phyloP scores from a whole-genome alignment of 192 early-diverging fungal species.

The Coemansia aciculifera region DNA sequence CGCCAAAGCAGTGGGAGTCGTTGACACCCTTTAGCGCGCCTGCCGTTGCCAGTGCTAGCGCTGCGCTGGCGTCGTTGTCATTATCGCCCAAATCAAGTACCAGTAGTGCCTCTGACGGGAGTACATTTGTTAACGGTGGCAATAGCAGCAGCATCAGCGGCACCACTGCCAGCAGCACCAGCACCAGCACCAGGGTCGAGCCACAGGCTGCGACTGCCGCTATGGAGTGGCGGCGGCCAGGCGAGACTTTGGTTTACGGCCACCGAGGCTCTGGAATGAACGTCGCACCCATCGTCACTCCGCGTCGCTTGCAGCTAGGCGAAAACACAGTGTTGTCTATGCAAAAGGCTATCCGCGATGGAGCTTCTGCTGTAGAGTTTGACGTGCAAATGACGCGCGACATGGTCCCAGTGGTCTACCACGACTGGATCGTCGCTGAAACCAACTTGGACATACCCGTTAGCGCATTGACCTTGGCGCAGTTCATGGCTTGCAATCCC shows the following conservation, averaged over 20 bases:
- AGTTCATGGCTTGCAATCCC: constrained; percentile 64
- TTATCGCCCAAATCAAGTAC: background rate
- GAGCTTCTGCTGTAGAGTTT: constrained; percentile 90
- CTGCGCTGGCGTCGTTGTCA: background rate
- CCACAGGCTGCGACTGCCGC: background rate
- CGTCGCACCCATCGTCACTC: constrained; percentile 41
- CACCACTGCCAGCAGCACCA: constrained; percentile 1
- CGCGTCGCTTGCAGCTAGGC: constrained; percentile 72
- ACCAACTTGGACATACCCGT: constrained; percentile 71
- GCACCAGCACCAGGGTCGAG: background rate
- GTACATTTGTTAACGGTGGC: constrained; percentile 1
- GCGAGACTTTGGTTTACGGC: constrained; percentile 66
- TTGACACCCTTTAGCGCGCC: background rate
- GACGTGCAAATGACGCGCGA: constrained; percentile 95
- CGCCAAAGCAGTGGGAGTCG: constrained; percentile 5
- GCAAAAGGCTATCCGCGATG: constrained; percentile 75
- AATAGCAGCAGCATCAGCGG: background rate
- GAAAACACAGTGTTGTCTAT: constrained; percentile 93
- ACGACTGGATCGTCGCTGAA: constrained; percentile 85
- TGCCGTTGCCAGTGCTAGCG: no score
- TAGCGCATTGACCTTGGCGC: constrained; percentile 64
- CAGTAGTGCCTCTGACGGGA: background rate
- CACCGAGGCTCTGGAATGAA: constrained; percentile 92
- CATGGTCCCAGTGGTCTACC: constrained; percentile 82
- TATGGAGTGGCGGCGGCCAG: constrained; percentile 31